Base-by-base conservation (phyloP, 148 eudicot genomes). In the Silene uniflora region DNA sequence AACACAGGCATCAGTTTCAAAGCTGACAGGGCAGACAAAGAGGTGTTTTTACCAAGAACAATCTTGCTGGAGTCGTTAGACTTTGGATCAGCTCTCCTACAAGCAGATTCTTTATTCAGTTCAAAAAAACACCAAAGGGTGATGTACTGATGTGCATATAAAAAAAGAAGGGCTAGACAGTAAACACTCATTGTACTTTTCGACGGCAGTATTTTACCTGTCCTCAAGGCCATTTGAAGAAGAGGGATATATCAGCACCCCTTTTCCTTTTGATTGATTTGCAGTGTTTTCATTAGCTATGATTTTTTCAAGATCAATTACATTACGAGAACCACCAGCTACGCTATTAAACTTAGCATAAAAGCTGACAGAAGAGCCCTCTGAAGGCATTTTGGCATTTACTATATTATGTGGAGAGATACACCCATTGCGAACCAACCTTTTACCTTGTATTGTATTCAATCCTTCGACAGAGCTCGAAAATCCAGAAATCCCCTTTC, bases 371-470 rank as follows among this genome's bases (percentile, higher is more conserved):
- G 70, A 68, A 29, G 82, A 78, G 75, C 80, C 81, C 71, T 79
- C 91, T 58, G 81, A 75, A 46, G 74, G 42, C 69, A 76, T 83
- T 76, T 87, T 90, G 44, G 79, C 87, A 80, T 90, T 93, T 73
- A 79, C 91, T 78, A 90, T 82, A 78, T 90, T 91, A 60, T 63
- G 80, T 21, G 97, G 96, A 75, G 95, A 88, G 71, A 89, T 90
- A 78, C 88, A 87, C 78, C 98, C 97, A 86, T 89, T 90, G 39
- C 88, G 77, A 23, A 91, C 97, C 88, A 90, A 82, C 75, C 84
- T 90, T 81, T 84, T 35, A 35, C 39, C 5, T 35, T 35, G 2
- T 35, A 35, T 63, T 17, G 73, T 67, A 75, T 78, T 83, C 39
- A 87, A 81, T 35, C 76, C 75, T 49, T 70, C 67, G 27, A 27